A percentile compares a stretch with the other conserved stretches of the same genome.
These are phyloP conservation scores for Candida argentea DNA, from an alignment of 805 yeast genomes.

Conservation along the genomic window DNA sequence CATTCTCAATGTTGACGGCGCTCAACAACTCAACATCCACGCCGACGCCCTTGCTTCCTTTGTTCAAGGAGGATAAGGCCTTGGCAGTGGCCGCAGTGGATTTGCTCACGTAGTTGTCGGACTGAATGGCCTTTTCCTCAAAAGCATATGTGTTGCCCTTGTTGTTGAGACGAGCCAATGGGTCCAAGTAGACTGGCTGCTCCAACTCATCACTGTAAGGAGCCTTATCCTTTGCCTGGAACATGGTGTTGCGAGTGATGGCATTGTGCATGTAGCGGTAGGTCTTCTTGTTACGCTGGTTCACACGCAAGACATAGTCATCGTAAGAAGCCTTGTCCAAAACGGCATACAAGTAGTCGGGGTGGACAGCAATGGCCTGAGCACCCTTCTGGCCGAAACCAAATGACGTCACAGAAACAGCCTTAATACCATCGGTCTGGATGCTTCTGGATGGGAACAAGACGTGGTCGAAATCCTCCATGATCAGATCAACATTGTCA, in stretches of 20 bases:
- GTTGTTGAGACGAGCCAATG: slow-evolving; percentile 68
- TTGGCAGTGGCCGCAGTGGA: slow-evolving; percentile 52
- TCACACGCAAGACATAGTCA: slow-evolving; percentile 60
- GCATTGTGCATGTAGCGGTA: slow-evolving; percentile 95
- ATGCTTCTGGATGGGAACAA: slow-evolving; percentile 90
- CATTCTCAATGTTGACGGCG: slow-evolving; percentile 76
- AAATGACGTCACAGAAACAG: slow-evolving; percentile 92
- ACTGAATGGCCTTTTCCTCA: slow-evolving; percentile 42
- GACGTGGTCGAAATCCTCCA: slow-evolving; percentile 80
- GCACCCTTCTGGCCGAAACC: slow-evolving; percentile 99
- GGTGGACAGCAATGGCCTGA: slow-evolving; percentile 83
- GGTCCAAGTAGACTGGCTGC: slow-evolving; percentile 87
- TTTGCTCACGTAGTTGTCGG: slow-evolving; percentile 32
- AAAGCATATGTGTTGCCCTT: slow-evolving; percentile 35
- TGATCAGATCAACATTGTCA: slow-evolving; percentile 79
- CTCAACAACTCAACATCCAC: slow-evolving; percentile 91
- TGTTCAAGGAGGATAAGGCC: slow-evolving; percentile 48
- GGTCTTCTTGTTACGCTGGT: slow-evolving; percentile 75
- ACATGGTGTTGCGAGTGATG: slow-evolving; percentile 80
- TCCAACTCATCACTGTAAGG: slow-evolving; percentile 89
- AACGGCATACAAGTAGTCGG: slow-evolving; percentile 86
- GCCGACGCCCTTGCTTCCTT: slow-evolving; percentile 69
- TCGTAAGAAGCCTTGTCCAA: slow-evolving; percentile 65
- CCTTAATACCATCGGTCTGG: slow-evolving; percentile 95
- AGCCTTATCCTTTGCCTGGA: slow-evolving; percentile 85